Evolutionary conservation across 2,329 filamentous ascomycete species (phyloP), one percentile per base, ranked within the genome.

Genomic region (Pseudogymnoascus sp.): DNA sequence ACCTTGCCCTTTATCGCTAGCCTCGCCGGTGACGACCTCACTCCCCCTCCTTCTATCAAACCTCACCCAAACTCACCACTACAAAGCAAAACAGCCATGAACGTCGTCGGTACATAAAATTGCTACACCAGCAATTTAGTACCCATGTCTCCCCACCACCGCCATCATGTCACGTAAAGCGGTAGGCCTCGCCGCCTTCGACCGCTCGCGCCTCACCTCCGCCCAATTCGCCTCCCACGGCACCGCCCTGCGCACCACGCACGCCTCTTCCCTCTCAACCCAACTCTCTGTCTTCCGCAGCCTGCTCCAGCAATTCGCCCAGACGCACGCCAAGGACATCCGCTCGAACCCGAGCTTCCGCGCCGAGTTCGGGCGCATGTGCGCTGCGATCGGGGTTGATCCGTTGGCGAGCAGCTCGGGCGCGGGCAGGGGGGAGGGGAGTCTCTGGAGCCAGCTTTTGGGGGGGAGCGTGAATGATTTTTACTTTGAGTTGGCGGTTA

Each of bases 291-390:
- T 97, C 72, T 99, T 99, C 82, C 92, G 96, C 72, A 95, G 91
- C 17, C 83, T 97, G 10, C 86, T 99, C 5, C 92, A 97, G 78
- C 92, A 96, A 76, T 99, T 99, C 77, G 91, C 93, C 50, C 84
- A 93, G 72, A 96, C 93, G 60, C 95, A 99, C 81, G 90, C 89
- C 69, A 92, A 93, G 73, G 95, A 96, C 71, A 99, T 99, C 65
- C 93, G 93, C 67, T 96, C 92, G 2, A 93, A 97, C 75, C 95
- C 95, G 5, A 88, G 86, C 7, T 99, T 99, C 76, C 91, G 95
- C 65, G 92, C 93, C 35, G 93, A 99, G 77, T 99, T 99, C 73
- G 93, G 95, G 2, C 91, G 93, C 75, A 99, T 99, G 95, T 99
- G 95, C 78, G 87, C 92, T 71, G 92, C 93, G 66, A 97, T 99